Evolutionary conservation across 148 eudicot species (phyloP).

Genomic region (Cornus controversa): DNA sequence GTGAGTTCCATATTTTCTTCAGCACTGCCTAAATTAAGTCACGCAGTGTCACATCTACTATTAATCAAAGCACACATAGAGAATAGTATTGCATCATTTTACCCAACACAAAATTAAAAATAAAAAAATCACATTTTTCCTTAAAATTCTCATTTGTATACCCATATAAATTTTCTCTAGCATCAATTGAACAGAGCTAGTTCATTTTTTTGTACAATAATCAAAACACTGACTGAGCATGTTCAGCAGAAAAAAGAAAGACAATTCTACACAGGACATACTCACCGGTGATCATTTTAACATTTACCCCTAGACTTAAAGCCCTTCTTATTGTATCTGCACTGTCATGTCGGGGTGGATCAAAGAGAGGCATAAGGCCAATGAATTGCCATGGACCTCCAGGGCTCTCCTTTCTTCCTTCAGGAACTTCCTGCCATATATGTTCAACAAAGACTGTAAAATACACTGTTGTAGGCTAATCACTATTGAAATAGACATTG

Average conservation of each 20-base stretch:
- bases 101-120: neutral
- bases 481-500: neutral
- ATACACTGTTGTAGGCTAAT: neutral
- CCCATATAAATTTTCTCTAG: neutral
- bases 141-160: neutral
- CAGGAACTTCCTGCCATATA: constrained; percentile 49
- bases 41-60: too few species aligned
- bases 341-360: constrained; percentile 64
- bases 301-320: constrained; percentile 55
- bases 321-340: constrained; percentile 56
- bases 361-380: constrained; percentile 59
- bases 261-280: neutral
- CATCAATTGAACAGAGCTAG: neutral
- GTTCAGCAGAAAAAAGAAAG: neutral
- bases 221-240: neutral
- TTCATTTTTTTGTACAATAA: neutral
- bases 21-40: too few species aligned
- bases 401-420: constrained; percentile 40
- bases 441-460: neutral
- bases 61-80: neutral
- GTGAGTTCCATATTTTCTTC: neutral
- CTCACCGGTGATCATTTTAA: constrained; percentile 61
- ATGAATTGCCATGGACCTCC: constrained; percentile 58
- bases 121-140: too few species aligned
- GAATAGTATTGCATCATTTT: neutral